These are phyloP conservation scores for Gracilaria gracilis DNA, from an alignment of 23 red algal species.

Conservation along the genomic window DNA sequence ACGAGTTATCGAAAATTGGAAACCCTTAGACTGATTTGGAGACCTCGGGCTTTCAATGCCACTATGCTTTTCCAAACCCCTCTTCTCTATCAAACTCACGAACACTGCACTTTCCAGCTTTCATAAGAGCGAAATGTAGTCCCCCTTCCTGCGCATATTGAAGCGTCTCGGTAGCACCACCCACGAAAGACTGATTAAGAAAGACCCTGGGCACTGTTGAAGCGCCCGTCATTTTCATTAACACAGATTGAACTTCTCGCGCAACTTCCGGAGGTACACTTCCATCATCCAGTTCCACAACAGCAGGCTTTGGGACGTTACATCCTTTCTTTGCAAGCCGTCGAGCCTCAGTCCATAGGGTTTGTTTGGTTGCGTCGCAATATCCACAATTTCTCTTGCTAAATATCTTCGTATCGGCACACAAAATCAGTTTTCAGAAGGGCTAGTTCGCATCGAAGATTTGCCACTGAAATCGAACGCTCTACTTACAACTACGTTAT, in stretches of 20 bases:
- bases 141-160: slow-evolving; percentile 43
- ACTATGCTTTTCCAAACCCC: neutral
- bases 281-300: slow-evolving; percentile 54
- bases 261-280: slow-evolving; percentile 39
- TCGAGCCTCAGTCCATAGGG: slow-evolving; percentile 3
- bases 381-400: slow-evolving; percentile 53
- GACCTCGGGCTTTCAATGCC: neutral
- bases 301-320: slow-evolving; percentile 15
- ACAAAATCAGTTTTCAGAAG: neutral
- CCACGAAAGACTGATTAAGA: slow-evolving; percentile 48
- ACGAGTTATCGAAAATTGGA: neutral
- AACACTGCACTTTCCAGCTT: slow-evolving; percentile 45
- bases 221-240: slow-evolving; percentile 47
- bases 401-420: slow-evolving; percentile 14
- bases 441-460: neutral
- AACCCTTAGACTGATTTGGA: neutral
- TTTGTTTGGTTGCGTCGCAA: slow-evolving; percentile 56
- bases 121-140: slow-evolving; percentile 58
- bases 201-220: slow-evolving; percentile 65
- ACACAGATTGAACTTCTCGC: slow-evolving; percentile 22
- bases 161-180: slow-evolving; percentile 57
- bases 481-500: slow-evolving; percentile 29
- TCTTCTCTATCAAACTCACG: neutral
- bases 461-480: neutral
- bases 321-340: slow-evolving; percentile 18